Evolutionary conservation across 495 filamentous ascomycete species (phyloP).

Genomic region (Sordaria brevicollis): DNA sequence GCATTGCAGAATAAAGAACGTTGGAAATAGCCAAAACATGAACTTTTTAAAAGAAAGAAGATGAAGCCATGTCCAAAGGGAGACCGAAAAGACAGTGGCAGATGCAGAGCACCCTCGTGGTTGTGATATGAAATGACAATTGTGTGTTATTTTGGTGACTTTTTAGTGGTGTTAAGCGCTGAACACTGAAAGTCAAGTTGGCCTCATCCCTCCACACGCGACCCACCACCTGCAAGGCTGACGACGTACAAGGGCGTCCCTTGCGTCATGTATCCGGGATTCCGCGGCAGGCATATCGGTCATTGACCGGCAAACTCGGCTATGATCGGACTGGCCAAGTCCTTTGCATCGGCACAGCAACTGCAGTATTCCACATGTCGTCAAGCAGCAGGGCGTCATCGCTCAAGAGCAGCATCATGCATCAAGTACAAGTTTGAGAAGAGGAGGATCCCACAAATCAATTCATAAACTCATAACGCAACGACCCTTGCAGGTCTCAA

Average conservation of each 20-base stretch:
- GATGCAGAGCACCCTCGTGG: not conserved
- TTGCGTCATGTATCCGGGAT: not conserved
- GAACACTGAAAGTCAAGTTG: not conserved
- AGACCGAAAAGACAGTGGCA: not conserved
- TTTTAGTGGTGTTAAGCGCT: not conserved
- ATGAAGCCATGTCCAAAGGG: not conserved
- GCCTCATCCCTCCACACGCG: not conserved
- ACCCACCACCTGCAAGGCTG: not conserved
- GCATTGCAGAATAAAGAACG: not conserved
- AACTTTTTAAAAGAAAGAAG: not conserved
- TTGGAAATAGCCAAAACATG: not conserved
- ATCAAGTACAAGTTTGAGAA: not conserved
- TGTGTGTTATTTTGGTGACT: not conserved
- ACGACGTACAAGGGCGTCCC: not conserved
- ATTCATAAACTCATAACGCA: not conserved
- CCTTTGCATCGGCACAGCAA: not conserved
- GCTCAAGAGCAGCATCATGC: not conserved
- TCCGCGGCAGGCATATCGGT: not conserved
- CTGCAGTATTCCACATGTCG: not conserved
- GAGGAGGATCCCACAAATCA: not conserved
- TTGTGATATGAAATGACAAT: not conserved
- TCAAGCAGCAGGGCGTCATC: not conserved
- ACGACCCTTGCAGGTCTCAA: not conserved
- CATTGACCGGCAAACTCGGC: not conserved
- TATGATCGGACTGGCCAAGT: not conserved